These are phyloP conservation scores for Ochetophila trinervis DNA, from an alignment of 306 rosid species.

Conservation along the genomic window DNA sequence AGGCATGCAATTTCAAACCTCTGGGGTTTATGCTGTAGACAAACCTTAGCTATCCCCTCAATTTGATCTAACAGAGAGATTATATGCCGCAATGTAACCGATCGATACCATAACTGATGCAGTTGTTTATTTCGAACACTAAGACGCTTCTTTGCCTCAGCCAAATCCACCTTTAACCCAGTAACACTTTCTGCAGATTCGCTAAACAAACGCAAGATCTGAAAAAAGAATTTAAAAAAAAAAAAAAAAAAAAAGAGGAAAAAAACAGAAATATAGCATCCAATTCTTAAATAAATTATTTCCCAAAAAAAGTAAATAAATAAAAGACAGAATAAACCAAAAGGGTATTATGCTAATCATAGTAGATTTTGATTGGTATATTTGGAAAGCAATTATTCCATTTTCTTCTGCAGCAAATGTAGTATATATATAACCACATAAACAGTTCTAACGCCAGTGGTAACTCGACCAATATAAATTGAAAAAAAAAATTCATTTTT, in stretches of 20 bases:
- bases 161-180: conserved; percentile 84
- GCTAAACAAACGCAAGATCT: conserved; percentile 95
- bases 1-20: conserved; percentile 4
- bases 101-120: conserved; percentile 99
- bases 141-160: conserved; percentile 76
- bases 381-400: neutral
- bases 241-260: no score
- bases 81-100: conserved; percentile 93
- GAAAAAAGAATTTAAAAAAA: conserved; percentile 22
- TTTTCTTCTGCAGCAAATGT: neutral
- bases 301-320: neutral
- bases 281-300: neutral
- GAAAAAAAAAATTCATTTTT: neutral
- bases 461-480: no score
- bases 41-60: conserved; percentile 95
- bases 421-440: no score
- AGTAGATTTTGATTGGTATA: neutral
- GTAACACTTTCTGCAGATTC: conserved; percentile 81
- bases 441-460: no score
- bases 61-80: conserved; percentile 97
- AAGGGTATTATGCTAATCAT: neutral
- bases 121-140: conserved; percentile 95
- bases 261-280: conserved; percentile 9
- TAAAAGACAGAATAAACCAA: neutral
- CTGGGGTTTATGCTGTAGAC: conserved; percentile 13